Evolutionary conservation across 768 basidiomycete genomes (phyloP), one percentile per base, ranked within the genome.

Genomic region (Scleroderma bovista): DNA sequence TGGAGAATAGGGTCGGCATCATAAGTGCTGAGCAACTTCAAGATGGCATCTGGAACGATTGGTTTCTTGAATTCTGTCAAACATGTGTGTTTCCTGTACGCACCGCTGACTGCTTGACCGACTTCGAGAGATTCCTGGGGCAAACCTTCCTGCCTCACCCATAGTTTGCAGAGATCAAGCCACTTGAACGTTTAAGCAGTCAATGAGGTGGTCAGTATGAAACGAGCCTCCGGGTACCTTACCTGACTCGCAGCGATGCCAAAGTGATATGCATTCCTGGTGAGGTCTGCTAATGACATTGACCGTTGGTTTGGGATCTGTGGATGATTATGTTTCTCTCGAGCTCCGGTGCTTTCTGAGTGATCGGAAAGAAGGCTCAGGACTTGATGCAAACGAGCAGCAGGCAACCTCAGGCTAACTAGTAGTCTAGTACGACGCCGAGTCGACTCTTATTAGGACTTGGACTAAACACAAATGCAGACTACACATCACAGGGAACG

Each of bases 251-350:
- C 70, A 43, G 83, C 72, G 17, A 88, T 66, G 7, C 87, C 86
- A 59, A 76, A 79, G 57, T 87, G 82, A 52, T 86, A 88, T 34
- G 83, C 78, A 63, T 88, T 88, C 50, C 83, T 73, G 15, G 87
- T 86, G 40, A 90, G 67, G 50, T 79, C 85, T 33, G 75, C 75
- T 34, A 89, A 62, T 33, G 85, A 84, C 86, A 88, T 88, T 24
- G n/a, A n/a, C n/a, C n/a, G n/a, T 40, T 17, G 2, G 8, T 36
- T 42, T 22, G 17, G 42, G 13, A 44, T 20, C 43, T 23, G 2
- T 9, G 31, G 32, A 19, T 16, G 23, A 29, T 29, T 9, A 4
- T 29, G 5, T 29, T 29, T 9, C 26, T 29, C 26, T 29, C 26
- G n/a, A n/a, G n/a, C n/a, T n/a, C n/a, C n/a, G n/a, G n/a, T n/a